phyloP scores from a whole-genome alignment of 1,284 basidiomycete genomes.

The Cryptococcus depauperatus region DNA sequence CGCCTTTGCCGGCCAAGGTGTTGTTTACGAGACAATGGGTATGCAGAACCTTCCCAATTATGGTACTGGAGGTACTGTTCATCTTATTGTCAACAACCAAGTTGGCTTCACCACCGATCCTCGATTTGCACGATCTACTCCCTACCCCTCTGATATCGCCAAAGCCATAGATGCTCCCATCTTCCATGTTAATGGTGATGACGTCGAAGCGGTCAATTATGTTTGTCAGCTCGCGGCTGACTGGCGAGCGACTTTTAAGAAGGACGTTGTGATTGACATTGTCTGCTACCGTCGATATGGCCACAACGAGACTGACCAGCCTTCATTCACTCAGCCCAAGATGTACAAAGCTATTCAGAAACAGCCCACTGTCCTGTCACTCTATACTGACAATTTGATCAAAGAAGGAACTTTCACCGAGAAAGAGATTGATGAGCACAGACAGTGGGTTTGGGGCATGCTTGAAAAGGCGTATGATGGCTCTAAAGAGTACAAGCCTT shows the following conservation, averaged over 20 bases:
- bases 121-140: constrained; percentile 92
- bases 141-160: constrained; percentile 98
- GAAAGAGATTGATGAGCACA: constrained; percentile 95
- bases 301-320: constrained; percentile 99
- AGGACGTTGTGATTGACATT: constrained; percentile 96
- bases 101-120: constrained; percentile 99
- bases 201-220: constrained; percentile 95
- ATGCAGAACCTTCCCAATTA: constrained; percentile 93
- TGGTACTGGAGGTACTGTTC: constrained; percentile 95
- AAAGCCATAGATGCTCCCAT: constrained; percentile 98
- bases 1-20: constrained; percentile 95
- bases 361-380: constrained; percentile 82
- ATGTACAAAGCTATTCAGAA: constrained; percentile 98
- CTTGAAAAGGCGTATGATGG: constrained; percentile 86
- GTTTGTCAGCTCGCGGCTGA: constrained; percentile 97
- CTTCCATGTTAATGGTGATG: constrained; percentile 99
- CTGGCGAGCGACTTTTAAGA: constrained; percentile 97
- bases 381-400: constrained; percentile 86
- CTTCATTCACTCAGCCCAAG: constrained; percentile 94
- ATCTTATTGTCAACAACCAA: constrained; percentile 99
- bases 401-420: constrained; percentile 90
- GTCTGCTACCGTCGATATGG: constrained; percentile 98
- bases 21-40: constrained; percentile 99
- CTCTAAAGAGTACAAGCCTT: constrained; percentile 89
- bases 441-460: constrained; percentile 99